Base-by-base conservation (phyloP, 2,329 filamentous ascomycete genomes). In the Trichoderma sp. region DNA sequence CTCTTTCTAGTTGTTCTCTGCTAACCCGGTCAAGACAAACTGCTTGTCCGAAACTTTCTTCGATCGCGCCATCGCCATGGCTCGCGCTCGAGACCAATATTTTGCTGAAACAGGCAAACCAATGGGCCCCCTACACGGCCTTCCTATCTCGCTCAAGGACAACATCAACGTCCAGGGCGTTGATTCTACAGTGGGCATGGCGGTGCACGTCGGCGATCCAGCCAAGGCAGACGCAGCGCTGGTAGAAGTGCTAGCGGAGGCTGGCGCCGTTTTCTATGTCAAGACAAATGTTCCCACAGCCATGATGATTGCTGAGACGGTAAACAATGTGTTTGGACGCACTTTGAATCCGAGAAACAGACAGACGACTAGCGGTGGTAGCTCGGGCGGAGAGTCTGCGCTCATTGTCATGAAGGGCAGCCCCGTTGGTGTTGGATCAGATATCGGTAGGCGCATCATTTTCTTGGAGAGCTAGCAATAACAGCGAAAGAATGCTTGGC, bases 81-180 rank as follows among this genome's bases (percentile, higher is more conserved):
- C 88, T 0, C 78, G 78, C 43, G 75, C 79, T 3, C 80, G 86
- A 1, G 89, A 91, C 75, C 80, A 81, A n/a, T 79, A 88, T 72
- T 74, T 88, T 1, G 79, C 80, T n/a, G 75, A 75, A 36, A 85
- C 84, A 1, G 84, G 86, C 11, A 80, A 86, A 47, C 79, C 83
- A 0, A 26, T 83, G 0, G 92, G 92, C 0, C 90, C 91, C 2
- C 84, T 94, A 1, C 91, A 93, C 78, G 92, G 78, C 72, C 82
- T 91, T 1, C 89, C 89, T 3, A 80, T 91, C 34, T 89, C 90
- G 0, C 84, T 94, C 61, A 94, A 94, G 76, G 91, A 93, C 80
- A 90, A 91, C 76, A 91, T 93, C 82, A 86, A 92, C 71, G 81
- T 92, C 15, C 78, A 79, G 2, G 89, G 88, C 6, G 83, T 88